A percentile compares a stretch with the other conserved stretches of the same genome.
Conservation (phyloP, 2,329 filamentous ascomycete species). For the Fusarium bactridioides region DNA sequence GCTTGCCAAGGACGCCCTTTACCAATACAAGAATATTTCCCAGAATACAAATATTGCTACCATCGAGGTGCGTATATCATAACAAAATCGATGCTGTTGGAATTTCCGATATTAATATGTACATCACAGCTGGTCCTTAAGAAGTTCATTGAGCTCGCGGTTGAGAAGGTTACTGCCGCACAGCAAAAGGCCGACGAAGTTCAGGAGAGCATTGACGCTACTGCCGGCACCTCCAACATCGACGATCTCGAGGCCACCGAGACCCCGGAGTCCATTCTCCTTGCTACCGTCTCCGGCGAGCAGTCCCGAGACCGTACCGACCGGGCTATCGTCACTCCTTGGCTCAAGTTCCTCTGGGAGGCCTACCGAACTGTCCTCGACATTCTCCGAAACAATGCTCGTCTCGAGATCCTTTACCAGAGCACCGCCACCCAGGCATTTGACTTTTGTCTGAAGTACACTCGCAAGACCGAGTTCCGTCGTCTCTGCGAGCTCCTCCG, state of each 20-base stretch:
- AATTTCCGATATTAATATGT: slow-evolving; percentile 30
- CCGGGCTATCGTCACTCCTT: slow-evolving; percentile 96
- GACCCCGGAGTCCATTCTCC: slow-evolving; percentile 96
- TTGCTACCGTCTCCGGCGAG: slow-evolving; percentile 97
- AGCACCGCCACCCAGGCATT: slow-evolving; percentile 97
- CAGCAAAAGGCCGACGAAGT: slow-evolving; percentile 97
- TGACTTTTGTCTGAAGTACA: slow-evolving; percentile 98
- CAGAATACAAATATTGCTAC: slow-evolving; percentile 99
- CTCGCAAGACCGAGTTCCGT: slow-evolving; percentile 98
- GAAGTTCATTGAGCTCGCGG: slow-evolving; percentile 96
- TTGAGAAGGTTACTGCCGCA: slow-evolving; percentile 93
- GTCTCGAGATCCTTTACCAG: slow-evolving; percentile 97
- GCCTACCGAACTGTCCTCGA: slow-evolving; percentile 98
- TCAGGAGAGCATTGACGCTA: slow-evolving; percentile 84
- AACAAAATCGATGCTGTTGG: neutral
- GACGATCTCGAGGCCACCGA: slow-evolving; percentile 97
- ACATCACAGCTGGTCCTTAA: slow-evolving; percentile 80
- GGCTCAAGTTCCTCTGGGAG: slow-evolving; percentile 99
- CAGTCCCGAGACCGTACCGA: slow-evolving; percentile 97
- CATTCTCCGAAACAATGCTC: slow-evolving; percentile 98
- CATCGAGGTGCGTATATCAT: slow-evolving; percentile 75
- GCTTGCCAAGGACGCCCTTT: slow-evolving; percentile 96
- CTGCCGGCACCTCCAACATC: slow-evolving; percentile 70
- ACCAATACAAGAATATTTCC: slow-evolving; percentile 99
- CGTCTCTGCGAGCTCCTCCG: slow-evolving; percentile 96